phyloP scores from a whole-genome alignment of 2,329 filamentous ascomycete species.

The Apiospora pterosperma region DNA sequence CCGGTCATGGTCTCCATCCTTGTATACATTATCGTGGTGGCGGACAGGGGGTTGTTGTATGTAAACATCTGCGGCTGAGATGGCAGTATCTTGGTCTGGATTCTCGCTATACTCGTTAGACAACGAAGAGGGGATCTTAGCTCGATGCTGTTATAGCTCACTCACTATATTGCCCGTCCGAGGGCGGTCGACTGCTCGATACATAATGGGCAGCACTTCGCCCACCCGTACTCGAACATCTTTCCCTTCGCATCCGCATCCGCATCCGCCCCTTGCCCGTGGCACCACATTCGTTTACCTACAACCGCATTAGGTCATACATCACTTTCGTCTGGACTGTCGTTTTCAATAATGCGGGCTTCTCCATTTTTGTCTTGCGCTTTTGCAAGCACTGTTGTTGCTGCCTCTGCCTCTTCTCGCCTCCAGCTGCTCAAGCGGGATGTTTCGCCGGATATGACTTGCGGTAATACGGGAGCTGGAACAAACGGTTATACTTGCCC shows the following conservation, averaged over 20 bases:
- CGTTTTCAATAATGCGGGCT: slow-evolving; percentile 8
- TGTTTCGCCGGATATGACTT: slow-evolving; percentile 19
- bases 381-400: slow-evolving; percentile 14
- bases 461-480: slow-evolving; percentile 20
- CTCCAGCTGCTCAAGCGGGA: slow-evolving; percentile 5
- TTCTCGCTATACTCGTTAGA: not conserved
- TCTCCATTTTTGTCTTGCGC: slow-evolving; percentile 11
- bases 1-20: not conserved
- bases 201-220: not conserved
- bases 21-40: not conserved
- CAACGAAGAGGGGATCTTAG: not conserved
- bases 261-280: not conserved
- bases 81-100: not conserved
- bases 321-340: slow-evolving; percentile 12
- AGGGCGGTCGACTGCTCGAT: not conserved
- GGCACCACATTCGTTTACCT: slow-evolving; percentile 2
- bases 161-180: not conserved
- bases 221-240: not conserved
- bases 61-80: not conserved
- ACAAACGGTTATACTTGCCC: slow-evolving; percentile 21
- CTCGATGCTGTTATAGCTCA: not conserved
- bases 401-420: slow-evolving; percentile 18
- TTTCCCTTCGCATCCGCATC: not conserved
- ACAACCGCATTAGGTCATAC: not conserved
- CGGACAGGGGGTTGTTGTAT: not conserved